Base-by-base conservation (phyloP, 352 stramenopile genomes). In the Pythium oligandrum region DNA sequence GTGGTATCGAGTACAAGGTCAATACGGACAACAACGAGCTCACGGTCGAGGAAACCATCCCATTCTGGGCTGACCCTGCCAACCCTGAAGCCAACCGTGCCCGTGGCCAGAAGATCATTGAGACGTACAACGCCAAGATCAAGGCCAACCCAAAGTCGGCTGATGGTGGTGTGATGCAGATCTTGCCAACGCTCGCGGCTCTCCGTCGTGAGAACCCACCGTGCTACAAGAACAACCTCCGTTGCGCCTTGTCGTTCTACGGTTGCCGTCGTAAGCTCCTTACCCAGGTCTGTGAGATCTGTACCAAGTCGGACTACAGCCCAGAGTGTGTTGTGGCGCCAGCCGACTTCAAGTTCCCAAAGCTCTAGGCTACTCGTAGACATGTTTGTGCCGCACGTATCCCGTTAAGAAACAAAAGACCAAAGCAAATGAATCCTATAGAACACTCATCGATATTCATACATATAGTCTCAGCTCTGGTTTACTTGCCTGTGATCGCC, bases 241-340 rank as follows among this genome's bases (percentile, higher is more conserved):
- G 60, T 17, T 90, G 79, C 46, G 72, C 73, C 1, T 53, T 64
- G 1, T 57, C 75, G 3, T 33, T 68, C 26, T 78, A 68, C 38
- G 79, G 79, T 51, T 90, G 79, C 63, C 70, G 68, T 10, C 73
- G 79, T 11, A 63, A 64, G 30, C 66, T 80, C 40, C 70, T 68
- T n/a, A 75, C 75, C 1, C 77, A 88, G 63, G 71, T 88, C 49
- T 90, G 79, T 50, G 44, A 74, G 11, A 63, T 88, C 1, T 90
- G 79, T 51, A 69, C 52, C 1, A 48, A 54, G 26, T 31, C 43
- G 1, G 48, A 51, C 5, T 36, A 31, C 4, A 26, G 17, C 17
- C 17, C 17, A 26, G 69, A 63, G 45, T 90, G 79, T 47, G 70
- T 51, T 40, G 39, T 54, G 8, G 53, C 53, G 33, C 53, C 46